These are phyloP conservation scores for Gigaspora rosea DNA, from an alignment of 192 early-diverging fungal genomes.

Conservation along the genomic window DNA sequence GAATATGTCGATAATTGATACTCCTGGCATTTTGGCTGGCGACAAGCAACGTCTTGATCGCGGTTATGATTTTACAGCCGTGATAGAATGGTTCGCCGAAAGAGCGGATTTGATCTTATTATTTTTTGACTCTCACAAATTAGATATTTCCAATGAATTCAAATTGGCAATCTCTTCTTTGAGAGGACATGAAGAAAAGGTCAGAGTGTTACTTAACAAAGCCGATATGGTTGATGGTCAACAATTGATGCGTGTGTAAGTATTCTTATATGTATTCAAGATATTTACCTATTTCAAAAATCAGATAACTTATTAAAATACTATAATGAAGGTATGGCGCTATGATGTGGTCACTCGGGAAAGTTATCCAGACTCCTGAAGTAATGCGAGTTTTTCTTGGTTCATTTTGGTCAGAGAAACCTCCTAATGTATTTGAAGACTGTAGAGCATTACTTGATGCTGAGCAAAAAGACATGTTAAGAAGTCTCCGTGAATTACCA, in stretches of 20 bases:
- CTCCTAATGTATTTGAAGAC: slow-evolving; percentile 70
- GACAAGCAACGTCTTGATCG: slow-evolving; percentile 82
- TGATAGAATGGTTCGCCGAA: slow-evolving; percentile 87
- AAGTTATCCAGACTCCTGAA: slow-evolving; percentile 85
- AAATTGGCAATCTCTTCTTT: slow-evolving; percentile 75
- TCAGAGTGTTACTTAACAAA: slow-evolving; percentile 86
- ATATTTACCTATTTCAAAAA: not conserved
- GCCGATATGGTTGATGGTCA: slow-evolving; percentile 84
- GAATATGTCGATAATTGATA: slow-evolving; percentile 86
- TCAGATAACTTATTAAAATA: too few species aligned
- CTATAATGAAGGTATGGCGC: slow-evolving; percentile 60
- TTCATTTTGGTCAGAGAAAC: slow-evolving; percentile 77
- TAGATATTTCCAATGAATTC: slow-evolving; percentile 91
- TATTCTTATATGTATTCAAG: not conserved
- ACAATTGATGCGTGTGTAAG: slow-evolving; percentile 80
- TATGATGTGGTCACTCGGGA: slow-evolving; percentile 91
- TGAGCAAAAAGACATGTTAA: slow-evolving; percentile 78
- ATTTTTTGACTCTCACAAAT: slow-evolving; percentile 86
- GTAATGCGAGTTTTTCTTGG: slow-evolving; percentile 85
- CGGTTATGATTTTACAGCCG: slow-evolving; percentile 78
- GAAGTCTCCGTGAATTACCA: slow-evolving; percentile 72
- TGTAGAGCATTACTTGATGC: slow-evolving; percentile 65
- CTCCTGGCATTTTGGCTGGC: slow-evolving; percentile 87
- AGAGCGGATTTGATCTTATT: slow-evolving; percentile 82
- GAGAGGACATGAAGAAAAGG: slow-evolving; percentile 85